Percentiles rank a stretch among this genome's conserved stretches.
These are phyloP conservation scores for Thalassiosira oceanica DNA, from an alignment of 352 stramenopile genomes.

Conservation along the genomic window DNA sequence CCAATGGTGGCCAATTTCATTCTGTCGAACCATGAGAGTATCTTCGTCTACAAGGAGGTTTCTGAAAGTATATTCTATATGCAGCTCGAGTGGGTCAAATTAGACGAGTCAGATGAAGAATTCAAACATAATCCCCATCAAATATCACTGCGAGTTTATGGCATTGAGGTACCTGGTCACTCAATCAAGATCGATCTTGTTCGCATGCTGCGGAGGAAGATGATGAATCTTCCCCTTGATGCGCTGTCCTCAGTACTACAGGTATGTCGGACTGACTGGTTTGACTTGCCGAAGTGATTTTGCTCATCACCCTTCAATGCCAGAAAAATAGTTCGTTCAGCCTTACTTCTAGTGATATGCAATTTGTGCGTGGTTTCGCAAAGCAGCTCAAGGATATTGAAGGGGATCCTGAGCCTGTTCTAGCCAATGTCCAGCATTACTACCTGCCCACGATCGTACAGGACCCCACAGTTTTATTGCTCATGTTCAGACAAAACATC, in stretches of 20 bases:
- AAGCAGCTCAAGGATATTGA: conserved; percentile 50
- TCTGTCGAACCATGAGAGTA: conserved; percentile 59
- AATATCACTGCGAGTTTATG: conserved; percentile 71
- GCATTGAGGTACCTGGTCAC: conserved; percentile 53
- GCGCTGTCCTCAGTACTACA: conserved; percentile 67
- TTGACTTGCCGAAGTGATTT: too few species aligned
- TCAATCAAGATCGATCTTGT: conserved; percentile 73
- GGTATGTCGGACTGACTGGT: too few species aligned
- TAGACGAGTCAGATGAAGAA: conserved; percentile 27
- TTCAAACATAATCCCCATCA: conserved; percentile 34
- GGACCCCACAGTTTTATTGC: conserved; percentile 68
- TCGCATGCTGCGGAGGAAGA: conserved; percentile 57
- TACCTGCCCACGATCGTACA: conserved; percentile 51
- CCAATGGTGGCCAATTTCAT: conserved; percentile 76
- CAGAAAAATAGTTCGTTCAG: conserved; percentile 74
- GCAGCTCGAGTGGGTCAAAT: conserved; percentile 45
- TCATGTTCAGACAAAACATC: conserved; percentile 72
- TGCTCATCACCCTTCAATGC: too few species aligned
- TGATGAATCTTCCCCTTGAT: conserved; percentile 64
- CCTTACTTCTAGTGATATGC: conserved; percentile 56
- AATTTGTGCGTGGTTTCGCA: conserved; percentile 70
- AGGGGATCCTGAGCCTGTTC: conserved; percentile 19
- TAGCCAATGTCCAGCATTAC: conserved; percentile 36
- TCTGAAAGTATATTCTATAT: conserved; percentile 75
- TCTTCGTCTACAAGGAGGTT: conserved; percentile 79